Evolutionary conservation across 2,329 filamentous ascomycete species (phyloP).

Genomic region (Epichloe uncinata): DNA sequence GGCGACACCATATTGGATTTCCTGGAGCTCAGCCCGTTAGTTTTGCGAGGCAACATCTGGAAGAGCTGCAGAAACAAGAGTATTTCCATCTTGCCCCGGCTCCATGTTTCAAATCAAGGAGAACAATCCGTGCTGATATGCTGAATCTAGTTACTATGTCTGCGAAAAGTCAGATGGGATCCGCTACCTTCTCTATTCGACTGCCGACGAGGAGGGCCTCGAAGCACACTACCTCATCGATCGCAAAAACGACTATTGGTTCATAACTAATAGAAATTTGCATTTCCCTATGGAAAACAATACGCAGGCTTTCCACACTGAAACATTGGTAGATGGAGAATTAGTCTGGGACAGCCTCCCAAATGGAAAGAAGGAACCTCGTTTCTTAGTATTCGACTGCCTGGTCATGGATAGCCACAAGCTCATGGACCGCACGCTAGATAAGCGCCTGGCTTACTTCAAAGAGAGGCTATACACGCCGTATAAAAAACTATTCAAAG

Average conservation of each 20-base stretch:
- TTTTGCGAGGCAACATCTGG: constrained; percentile 68
- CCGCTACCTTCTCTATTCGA: constrained; percentile 86
- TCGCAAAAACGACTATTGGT: constrained; percentile 96
- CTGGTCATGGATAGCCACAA: constrained; percentile 66
- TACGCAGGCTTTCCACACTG: constrained; percentile 55
- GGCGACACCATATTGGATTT: constrained; percentile 54
- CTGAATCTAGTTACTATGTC: constrained; percentile 66
- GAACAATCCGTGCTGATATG: constrained; percentile 4
- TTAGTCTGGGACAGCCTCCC: constrained; percentile 71
- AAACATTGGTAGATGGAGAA: constrained; percentile 85
- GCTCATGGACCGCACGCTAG: constrained; percentile 65
- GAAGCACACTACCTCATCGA: constrained; percentile 90
- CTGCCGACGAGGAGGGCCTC: constrained; percentile 41
- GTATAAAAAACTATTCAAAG: constrained; percentile 48
- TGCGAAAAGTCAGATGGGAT: constrained; percentile 98
- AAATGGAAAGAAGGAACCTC: constrained; percentile 54
- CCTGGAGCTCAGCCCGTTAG: constrained; percentile 91
- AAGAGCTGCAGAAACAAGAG: constrained; percentile 72
- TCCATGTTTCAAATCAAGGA: background rate
- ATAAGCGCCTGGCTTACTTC: constrained; percentile 83
- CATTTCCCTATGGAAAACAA: constrained; percentile 67
- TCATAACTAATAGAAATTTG: constrained; percentile 52
- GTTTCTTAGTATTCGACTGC: constrained; percentile 89
- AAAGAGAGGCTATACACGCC: constrained; percentile 62
- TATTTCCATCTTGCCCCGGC: constrained; percentile 22